phyloP scores from a whole-genome alignment of 2,329 filamentous ascomycete genomes.

The Fusarium oxysporum region DNA sequence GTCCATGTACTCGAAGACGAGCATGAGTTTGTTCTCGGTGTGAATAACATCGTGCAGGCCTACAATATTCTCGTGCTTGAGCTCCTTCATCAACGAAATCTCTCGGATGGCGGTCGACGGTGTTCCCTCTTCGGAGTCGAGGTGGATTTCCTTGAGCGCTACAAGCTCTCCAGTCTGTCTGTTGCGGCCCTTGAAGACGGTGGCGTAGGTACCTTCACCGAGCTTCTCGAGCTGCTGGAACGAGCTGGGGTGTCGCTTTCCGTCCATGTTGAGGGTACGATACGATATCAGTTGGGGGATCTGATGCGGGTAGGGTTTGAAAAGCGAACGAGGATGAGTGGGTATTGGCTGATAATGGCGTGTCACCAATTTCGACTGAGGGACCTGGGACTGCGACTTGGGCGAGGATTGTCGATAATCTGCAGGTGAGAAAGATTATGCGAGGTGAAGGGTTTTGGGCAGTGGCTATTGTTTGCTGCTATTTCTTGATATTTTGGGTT shows the following conservation, averaged over 20 bases:
- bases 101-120: constrained; percentile 97
- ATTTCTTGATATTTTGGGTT: constrained; percentile 12
- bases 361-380: constrained; percentile 24
- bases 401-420: not conserved
- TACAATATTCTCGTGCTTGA: constrained; percentile 99
- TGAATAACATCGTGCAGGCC: constrained; percentile 98
- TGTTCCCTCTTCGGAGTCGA: constrained; percentile 97
- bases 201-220: constrained; percentile 98
- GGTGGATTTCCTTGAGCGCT: constrained; percentile 97
- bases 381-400: not conserved
- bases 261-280: constrained; percentile 76
- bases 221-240: constrained; percentile 99
- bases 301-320: constrained; percentile 5
- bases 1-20: constrained; percentile 99
- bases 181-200: constrained; percentile 98
- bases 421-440: not conserved
- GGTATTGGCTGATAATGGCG: constrained; percentile 22
- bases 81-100: constrained; percentile 98
- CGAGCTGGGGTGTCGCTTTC: constrained; percentile 91
- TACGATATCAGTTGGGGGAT: constrained; percentile 1
- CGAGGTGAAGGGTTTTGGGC: not conserved
- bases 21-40: constrained; percentile 99
- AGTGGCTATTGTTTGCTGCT: constrained; percentile 5
- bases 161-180: constrained; percentile 96
- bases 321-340: constrained; percentile 7